Evolutionary conservation across 2,329 filamentous ascomycete species (phyloP).

Genomic region (Trichoderma cornu-damae): DNA sequence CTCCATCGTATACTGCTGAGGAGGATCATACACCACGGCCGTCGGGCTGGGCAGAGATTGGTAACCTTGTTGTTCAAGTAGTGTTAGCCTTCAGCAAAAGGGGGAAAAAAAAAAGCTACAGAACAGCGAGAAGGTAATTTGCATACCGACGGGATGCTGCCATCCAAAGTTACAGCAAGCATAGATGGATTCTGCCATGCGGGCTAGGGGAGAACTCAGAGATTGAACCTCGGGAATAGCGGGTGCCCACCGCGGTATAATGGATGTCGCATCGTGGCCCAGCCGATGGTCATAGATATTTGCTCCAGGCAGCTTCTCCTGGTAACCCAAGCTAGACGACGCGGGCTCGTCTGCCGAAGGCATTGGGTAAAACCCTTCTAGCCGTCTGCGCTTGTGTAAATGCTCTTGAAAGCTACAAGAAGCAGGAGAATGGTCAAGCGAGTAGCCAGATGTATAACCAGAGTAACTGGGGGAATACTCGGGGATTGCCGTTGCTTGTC

Average conservation of each 20-base stretch:
- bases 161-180: conserved; percentile 31
- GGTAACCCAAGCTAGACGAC: conserved; percentile 26
- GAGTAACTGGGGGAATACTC: conserved; percentile 19
- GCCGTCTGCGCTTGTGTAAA: conserved; percentile 32
- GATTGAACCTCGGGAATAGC: conserved; percentile 23
- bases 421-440: neutral
- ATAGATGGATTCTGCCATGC: conserved; percentile 31
- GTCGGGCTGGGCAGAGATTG: conserved; percentile 28
- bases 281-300: conserved; percentile 23
- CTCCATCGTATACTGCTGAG: conserved; percentile 32
- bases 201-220: conserved; percentile 25
- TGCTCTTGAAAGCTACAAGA: conserved; percentile 30
- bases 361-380: conserved; percentile 32
- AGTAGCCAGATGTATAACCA: neutral
- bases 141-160: conserved; percentile 31
- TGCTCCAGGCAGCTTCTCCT: conserved; percentile 31
- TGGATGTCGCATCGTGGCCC: conserved; percentile 13
- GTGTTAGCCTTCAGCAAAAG: neutral
- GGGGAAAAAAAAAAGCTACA: neutral
- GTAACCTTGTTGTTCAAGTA: conserved; percentile 32
- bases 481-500: conserved; percentile 30
- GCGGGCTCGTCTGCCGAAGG: neutral
- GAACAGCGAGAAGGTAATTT: neutral
- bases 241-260: conserved; percentile 20
- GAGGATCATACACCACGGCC: conserved; percentile 28